These are phyloP conservation scores for Russula virescens DNA, from an alignment of 768 basidiomycete genomes.

Conservation along the genomic window DNA sequence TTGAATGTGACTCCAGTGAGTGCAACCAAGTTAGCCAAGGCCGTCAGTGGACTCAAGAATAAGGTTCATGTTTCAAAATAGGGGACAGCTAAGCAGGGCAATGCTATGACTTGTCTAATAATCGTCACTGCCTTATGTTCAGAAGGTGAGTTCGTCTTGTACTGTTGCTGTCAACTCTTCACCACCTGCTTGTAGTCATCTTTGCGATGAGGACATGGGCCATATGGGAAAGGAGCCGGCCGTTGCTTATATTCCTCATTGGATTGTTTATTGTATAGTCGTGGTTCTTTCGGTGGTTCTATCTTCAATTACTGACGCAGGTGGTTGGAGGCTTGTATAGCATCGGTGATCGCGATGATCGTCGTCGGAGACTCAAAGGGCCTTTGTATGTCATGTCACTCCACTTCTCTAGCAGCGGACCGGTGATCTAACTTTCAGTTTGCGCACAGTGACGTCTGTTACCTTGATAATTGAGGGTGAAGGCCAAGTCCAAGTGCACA, in stretches of 20 bases:
- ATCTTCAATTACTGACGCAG: not conserved
- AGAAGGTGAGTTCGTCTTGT: conserved; percentile 5
- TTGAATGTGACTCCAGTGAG: conserved; percentile 10
- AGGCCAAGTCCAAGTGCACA: not conserved
- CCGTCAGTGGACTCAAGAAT: not conserved
- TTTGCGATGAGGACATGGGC: conserved; percentile 30
- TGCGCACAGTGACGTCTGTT: not conserved
- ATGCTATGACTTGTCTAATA: not conserved
- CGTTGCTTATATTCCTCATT: conserved; percentile 10
- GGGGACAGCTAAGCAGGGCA: too few species aligned
- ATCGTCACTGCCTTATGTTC: not conserved
- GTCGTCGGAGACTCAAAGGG: too few species aligned
- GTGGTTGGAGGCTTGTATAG: not conserved
- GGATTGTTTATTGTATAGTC: not conserved
- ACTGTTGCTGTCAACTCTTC: not conserved
- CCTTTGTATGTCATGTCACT: conserved; percentile 5
- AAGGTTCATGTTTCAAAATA: not conserved
- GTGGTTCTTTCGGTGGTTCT: not conserved
- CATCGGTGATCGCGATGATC: not conserved
- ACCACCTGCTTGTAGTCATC: conserved; percentile 21
- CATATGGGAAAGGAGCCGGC: conserved; percentile 27
- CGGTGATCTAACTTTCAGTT: not conserved
- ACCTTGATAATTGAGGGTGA: not conserved
- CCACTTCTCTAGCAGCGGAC: too few species aligned
- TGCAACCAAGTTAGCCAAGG: not conserved